A percentile compares a stretch with the other conserved stretches of the same genome.
Conservation (phyloP, 345 rosid species). For the Hypericum perforatum region DNA sequence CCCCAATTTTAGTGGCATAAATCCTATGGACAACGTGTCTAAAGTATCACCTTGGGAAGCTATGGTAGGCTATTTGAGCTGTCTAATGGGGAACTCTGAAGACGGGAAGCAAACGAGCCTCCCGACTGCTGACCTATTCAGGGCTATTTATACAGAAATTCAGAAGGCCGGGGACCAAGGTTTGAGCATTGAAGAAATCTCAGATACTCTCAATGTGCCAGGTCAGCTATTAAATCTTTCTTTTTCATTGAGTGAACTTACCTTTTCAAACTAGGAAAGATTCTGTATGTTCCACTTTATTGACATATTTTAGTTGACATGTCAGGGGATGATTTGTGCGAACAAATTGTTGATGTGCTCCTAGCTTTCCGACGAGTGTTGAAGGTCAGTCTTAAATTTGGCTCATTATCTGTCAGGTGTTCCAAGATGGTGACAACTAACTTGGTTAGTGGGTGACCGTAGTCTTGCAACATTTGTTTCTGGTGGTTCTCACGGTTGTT, state of each 20-base stretch:
- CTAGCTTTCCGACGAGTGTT: constrained; percentile 68
- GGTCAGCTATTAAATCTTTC: constrained; percentile 17
- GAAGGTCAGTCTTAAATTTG: constrained; percentile 47
- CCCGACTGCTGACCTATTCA: constrained; percentile 42
- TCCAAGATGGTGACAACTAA: too few species aligned
- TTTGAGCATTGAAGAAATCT: constrained; percentile 54
- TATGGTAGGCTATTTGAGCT: constrained; percentile 52
- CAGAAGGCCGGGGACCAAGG: constrained; percentile 97
- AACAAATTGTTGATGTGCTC: constrained; percentile 54
- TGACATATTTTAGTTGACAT: constrained; percentile 20
- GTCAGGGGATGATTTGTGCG: constrained; percentile 39
- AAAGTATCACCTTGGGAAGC: constrained; percentile 61
- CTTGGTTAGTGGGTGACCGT: too few species aligned
- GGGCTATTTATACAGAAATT: constrained; percentile 43
- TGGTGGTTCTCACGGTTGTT: too few species aligned
- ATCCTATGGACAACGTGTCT: constrained; percentile 29
- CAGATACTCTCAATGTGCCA: constrained; percentile 27
- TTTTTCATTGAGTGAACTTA: not conserved
- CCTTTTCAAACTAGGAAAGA: constrained; percentile 1
- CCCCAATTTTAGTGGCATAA: constrained; percentile 21
- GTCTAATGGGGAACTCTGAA: constrained; percentile 28
- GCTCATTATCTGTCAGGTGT: constrained; percentile 1
- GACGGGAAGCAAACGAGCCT: constrained; percentile 20
- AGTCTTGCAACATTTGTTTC: too few species aligned
- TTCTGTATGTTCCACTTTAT: constrained; percentile 2